A percentile compares a stretch with the other conserved stretches of the same genome.
phyloP scores from a whole-genome alignment of 2,329 filamentous ascomycete genomes.

The Ceratocystis eucalypticola region DNA sequence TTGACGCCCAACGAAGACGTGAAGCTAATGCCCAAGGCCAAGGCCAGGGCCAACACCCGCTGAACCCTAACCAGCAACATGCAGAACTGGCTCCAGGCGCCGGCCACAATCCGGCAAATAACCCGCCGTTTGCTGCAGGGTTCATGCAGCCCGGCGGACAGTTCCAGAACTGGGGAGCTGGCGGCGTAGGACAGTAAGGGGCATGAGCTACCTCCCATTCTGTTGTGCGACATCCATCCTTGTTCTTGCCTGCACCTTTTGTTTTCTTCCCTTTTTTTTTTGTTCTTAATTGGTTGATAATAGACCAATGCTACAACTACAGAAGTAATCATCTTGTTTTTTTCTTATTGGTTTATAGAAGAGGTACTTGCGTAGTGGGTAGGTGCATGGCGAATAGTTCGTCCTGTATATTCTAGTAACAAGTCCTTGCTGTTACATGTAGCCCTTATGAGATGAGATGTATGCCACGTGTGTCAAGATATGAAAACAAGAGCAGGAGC shows the following conservation, averaged over 20 bases:
- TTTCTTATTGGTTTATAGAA: no score
- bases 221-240: background rate
- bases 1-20: conserved; percentile 31
- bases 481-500: no score
- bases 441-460: no score
- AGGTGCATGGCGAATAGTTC: no score
- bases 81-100: conserved; percentile 16
- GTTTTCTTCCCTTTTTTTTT: background rate
- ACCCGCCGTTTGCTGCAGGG: conserved; percentile 7
- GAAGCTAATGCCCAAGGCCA: background rate
- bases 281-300: conserved; percentile 6
- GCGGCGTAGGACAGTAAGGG: conserved; percentile 41
- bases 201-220: background rate
- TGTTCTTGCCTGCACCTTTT: background rate
- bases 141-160: conserved; percentile 49
- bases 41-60: background rate
- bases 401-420: no score
- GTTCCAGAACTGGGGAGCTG: conserved; percentile 49
- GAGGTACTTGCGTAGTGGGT: no score
- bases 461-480: no score
- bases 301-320: no score
- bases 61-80: conserved; percentile 22
- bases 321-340: no score
- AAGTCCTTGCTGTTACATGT: no score
- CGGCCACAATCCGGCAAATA: conserved; percentile 20